These are phyloP conservation scores for Taxillus chinensis DNA, from an alignment of 164 flowering plant species.

Conservation along the genomic window DNA sequence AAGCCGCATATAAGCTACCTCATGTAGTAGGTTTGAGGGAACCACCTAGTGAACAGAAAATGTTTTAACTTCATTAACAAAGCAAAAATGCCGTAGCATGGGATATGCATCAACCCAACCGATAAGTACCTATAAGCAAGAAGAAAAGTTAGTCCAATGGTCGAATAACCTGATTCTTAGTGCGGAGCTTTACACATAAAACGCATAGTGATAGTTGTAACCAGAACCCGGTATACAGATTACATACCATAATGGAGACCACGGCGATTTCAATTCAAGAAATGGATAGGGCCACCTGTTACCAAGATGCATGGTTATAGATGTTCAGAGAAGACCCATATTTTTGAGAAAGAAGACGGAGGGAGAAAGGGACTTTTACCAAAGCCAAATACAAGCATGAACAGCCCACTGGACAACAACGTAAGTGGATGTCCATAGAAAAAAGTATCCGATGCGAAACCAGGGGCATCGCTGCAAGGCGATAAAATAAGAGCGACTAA, in stretches of 20 bases:
- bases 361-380: constrained; percentile 27
- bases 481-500: not conserved
- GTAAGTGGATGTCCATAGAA: constrained; percentile 58
- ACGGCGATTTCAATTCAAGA: constrained; percentile 54
- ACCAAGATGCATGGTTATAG: not conserved
- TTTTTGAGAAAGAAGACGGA: no score
- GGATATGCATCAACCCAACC: constrained; percentile 73
- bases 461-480: constrained; percentile 61
- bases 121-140: constrained; percentile 46
- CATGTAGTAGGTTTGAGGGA: constrained; percentile 42
- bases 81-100: constrained; percentile 60
- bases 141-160: no score
- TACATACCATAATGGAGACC: constrained; percentile 50
- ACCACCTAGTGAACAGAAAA: constrained; percentile 37
- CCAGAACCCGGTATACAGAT: no score
- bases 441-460: constrained; percentile 81
- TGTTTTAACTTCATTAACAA: constrained; percentile 53
- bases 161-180: no score
- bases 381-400: constrained; percentile 53
- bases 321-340: no score
- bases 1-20: constrained; percentile 9
- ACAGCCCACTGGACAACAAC: constrained; percentile 81
- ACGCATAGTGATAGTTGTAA: no score
- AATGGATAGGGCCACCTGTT: constrained; percentile 59
- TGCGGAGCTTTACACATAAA: no score